Evolutionary conservation across 2,329 filamentous ascomycete genomes (phyloP).

Genomic region (Orbilia ellipsospora): DNA sequence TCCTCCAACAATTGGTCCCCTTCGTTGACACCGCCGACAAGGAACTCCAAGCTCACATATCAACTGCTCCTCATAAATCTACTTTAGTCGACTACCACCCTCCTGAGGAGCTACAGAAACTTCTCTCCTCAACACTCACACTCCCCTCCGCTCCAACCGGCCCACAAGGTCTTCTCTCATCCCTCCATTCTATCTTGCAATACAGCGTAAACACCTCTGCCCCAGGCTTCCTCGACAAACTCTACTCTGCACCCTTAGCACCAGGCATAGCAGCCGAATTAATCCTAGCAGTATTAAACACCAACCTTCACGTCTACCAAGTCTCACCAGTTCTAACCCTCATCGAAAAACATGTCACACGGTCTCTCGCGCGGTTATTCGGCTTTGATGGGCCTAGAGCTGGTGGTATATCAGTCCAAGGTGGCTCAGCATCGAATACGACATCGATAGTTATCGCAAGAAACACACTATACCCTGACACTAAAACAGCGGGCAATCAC

Average conservation of each 20-base stretch:
- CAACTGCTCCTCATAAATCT: slow-evolving; percentile 18
- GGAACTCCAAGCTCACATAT: slow-evolving; percentile 33
- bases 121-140: slow-evolving; percentile 40
- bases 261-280: slow-evolving; percentile 87
- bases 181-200: slow-evolving; percentile 76
- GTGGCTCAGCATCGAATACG: slow-evolving; percentile 85
- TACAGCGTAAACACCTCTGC: slow-evolving; percentile 99
- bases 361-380: slow-evolving; percentile 78
- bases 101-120: slow-evolving; percentile 34
- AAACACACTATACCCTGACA: slow-evolving; percentile 83
- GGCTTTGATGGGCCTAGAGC: slow-evolving; percentile 76
- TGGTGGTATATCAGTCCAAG: slow-evolving; percentile 80
- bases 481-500: slow-evolving; percentile 78
- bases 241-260: slow-evolving; percentile 90
- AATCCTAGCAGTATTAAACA: slow-evolving; percentile 86
- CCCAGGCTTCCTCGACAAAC: slow-evolving; percentile 94
- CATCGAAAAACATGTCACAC: slow-evolving; percentile 85
- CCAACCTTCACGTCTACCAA: slow-evolving; percentile 93
- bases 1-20: slow-evolving; percentile 37
- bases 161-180: slow-evolving; percentile 78
- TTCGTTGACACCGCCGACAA: slow-evolving; percentile 41
- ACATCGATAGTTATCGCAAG: slow-evolving; percentile 87
- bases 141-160: slow-evolving; percentile 62
- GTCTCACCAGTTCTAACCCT: slow-evolving; percentile 89
- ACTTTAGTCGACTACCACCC: slow-evolving; percentile 46